Evolutionary conservation across 257 asterid species (phyloP), one percentile per base, ranked within the genome.

Genomic region (Nicotiana otophora): DNA sequence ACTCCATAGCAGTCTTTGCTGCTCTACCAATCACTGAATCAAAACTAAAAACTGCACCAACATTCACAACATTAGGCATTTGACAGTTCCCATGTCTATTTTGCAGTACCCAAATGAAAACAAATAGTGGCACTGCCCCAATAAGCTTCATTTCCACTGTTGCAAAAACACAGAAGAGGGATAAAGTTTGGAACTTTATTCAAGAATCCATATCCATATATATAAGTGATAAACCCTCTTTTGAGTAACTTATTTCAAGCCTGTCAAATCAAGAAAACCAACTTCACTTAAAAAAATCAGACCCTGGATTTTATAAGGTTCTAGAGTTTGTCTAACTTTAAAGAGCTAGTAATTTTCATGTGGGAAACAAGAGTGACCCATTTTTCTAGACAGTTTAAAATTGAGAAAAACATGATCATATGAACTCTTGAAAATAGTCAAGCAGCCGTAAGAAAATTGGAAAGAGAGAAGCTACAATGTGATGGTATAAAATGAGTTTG

Each of bases 1-100:
- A 87, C 20, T 86, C 82, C 89, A 91, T 88, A 5, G 95, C 95
- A 9, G 78, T 53, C 82, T 83, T 86, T 5, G 93, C 89, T 57
- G 84, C 95, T 81, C 77, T 86, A 60, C 93, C 95, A 4, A 81
- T 88, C 36, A 87, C 86, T 10, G 91, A 87, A 67, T 84, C 75
- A 36, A 81, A 85, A 30, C 90, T 34, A 15, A 90, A 88, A 34
- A 91, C 78, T 42, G 93, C 84, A 20, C 89, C 95, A 36, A 90
- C 85, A 28, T 86, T 84, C 26, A 91, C 90, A 77, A 83, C 79
- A 82, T 39, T 79, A 64, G 91, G 90, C 82, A 82, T 84, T 55
- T 81, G 77, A 78, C 85, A 81, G 19, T 77, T 42, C 80, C 84
- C 90, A 61, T 20, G 39, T 66, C 51, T 39, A 31, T 14, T 46